phyloP scores from a whole-genome alignment of 495 filamentous ascomycete species.

The Hyaloscypha finlandica region DNA sequence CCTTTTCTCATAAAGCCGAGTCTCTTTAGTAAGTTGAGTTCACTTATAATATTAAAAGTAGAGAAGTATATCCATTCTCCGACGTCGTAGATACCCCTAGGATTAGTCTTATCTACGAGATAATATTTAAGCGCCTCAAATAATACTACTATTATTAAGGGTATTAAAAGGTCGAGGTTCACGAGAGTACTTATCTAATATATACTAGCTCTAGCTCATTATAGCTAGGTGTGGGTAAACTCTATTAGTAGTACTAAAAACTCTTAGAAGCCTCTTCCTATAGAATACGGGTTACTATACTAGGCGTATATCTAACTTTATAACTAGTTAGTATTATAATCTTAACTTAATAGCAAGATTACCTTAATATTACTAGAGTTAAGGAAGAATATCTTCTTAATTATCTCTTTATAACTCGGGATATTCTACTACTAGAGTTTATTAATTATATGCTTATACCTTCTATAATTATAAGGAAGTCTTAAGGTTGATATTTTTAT shows the following conservation, averaged over 20 bases:
- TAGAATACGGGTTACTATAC: constrained; percentile 30
- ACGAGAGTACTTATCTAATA: constrained; percentile 36
- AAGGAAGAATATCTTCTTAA: constrained; percentile 41
- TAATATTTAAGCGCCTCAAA: constrained; percentile 20
- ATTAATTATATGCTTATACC: too few species aligned
- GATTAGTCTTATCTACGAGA: constrained; percentile 18
- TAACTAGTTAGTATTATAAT: too few species aligned
- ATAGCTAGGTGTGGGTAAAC: constrained; percentile 32
- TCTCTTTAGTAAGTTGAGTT: constrained; percentile 39
- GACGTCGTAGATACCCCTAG: constrained; percentile 27
- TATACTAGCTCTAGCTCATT: constrained; percentile 31
- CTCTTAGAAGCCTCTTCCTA: constrained; percentile 34
- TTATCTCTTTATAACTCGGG: too few species aligned
- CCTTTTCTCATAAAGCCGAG: constrained; percentile 20
- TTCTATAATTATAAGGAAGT: too few species aligned
- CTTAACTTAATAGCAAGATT: too few species aligned
- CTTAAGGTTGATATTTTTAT: too few species aligned
- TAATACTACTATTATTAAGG: constrained; percentile 34
- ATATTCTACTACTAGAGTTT: too few species aligned
- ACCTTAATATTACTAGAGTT: neutral
- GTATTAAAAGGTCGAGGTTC: constrained; percentile 33
- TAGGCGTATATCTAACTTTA: neutral
- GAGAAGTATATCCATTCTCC: constrained; percentile 45
- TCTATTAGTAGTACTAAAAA: constrained; percentile 38
- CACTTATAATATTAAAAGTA: constrained; percentile 43